Base-by-base conservation (phyloP, 1,284 basidiomycete genomes). In the Fomitopsis schrenkii region DNA sequence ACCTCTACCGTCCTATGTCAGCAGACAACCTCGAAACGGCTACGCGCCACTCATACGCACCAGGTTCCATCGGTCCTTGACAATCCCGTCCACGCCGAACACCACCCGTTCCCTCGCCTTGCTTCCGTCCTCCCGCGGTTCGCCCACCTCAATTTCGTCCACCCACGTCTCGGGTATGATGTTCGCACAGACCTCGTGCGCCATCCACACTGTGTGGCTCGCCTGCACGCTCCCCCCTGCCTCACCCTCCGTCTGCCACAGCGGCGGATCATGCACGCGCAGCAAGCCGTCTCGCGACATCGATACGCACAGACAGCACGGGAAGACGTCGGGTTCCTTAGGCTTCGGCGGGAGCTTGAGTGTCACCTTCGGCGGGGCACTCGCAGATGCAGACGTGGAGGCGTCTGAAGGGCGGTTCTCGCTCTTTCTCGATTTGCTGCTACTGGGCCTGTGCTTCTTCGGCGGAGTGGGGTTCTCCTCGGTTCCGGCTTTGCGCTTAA, bases 61-160 rank as follows among this genome's bases (percentile, higher is more conserved):
- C 75, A 97, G 71, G 69, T 88, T 89, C 95, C 95, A 98, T 35
- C 95, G 80, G 70, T 92, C 95, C 71, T 88, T 94, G 26, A 91
- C 90, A 64, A 97, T 93, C 4, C 82, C 86, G 69, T 94, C 91
- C 33, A 93, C 88, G 3, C 94, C 94, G 68, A 89, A 88, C 2
- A 95, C 87, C 41, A 86, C 79, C 61, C 78, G 80, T 70, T 86
- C 84, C 67, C 71, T 82, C 58, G 59, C 67, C 15, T 75, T 75
- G 54, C 72, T 70, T 0, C 77, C 78, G 59, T 77, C 72, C 30
- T 63, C 61, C 5, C 65, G 52, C 14, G 62, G 46, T 7, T 67
- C 65, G 5, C 72, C 74, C 14, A 78, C 73, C 22, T 85, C 82
- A 2, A 85, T 69, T 48, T 86, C 84, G 67, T 94, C 92, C 9